A percentile compares a stretch with the other conserved stretches of the same genome.
Evolutionary conservation across 257 asterid species (phyloP).

Genomic region (Solanum peruvianum): DNA sequence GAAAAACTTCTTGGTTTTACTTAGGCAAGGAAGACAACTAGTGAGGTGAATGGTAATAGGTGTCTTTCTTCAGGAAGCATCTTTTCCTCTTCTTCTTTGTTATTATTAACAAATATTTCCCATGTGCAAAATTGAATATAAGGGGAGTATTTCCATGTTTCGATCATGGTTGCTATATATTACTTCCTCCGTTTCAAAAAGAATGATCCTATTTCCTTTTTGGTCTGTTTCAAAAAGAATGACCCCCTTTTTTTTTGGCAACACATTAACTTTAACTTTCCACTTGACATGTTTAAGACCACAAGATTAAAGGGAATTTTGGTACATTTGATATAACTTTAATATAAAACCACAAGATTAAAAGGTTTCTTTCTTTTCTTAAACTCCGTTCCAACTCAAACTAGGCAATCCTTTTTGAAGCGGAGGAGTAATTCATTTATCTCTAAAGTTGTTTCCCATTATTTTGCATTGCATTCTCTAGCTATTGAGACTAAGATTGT

Average conservation of each 20-base stretch:
- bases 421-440: background rate
- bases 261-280: too few relatives aligned
- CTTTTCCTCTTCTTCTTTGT: background rate
- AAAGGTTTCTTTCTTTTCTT: too few relatives aligned
- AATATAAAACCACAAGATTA: too few relatives aligned
- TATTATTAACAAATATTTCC: background rate
- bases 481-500: background rate
- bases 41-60: background rate
- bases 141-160: background rate
- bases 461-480: background rate
- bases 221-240: too few relatives aligned
- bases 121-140: background rate
- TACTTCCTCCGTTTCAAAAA: background rate
- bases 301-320: too few relatives aligned
- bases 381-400: too few relatives aligned
- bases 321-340: too few relatives aligned
- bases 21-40: background rate
- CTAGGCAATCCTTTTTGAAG: too few relatives aligned
- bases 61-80: background rate
- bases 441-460: background rate
- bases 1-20: background rate
- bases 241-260: too few relatives aligned
- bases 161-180: background rate
- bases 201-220: too few relatives aligned
- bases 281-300: too few relatives aligned